Base-by-base conservation (phyloP, 2,329 filamentous ascomycete genomes). In the Diatrype stigma region DNA sequence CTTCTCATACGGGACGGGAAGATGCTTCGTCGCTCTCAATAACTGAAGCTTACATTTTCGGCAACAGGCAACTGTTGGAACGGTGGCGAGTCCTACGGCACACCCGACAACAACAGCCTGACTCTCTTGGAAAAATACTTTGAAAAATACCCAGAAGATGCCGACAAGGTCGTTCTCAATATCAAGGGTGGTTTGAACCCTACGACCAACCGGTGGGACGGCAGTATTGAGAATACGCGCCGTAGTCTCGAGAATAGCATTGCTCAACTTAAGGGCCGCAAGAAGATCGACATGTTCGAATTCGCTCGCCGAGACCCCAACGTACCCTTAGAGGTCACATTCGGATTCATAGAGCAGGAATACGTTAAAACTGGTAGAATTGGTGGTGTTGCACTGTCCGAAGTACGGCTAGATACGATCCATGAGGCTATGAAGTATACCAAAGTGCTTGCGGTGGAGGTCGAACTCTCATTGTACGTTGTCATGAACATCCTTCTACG, bases 161-260 rank as follows among this genome's bases (percentile, higher is more conserved):
- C 77, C 3, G 63, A 71, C 22, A 77, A 79, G 59, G 71, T 81
- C 2, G 68, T 79, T 10, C 64, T 82, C 23, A 74, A 70, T 54
- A 72, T 82, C 57, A 82, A 82, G 60, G 79, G 78, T 7, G 77
- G n/a, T n/a, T n/a, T n/a, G n/a, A n/a, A n/a, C n/a, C n/a, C n/a
- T n/a, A n/a, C n/a, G n/a, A n/a, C n/a, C n/a, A n/a, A n/a, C n/a
- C n/a, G n/a, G n/a, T n/a, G n/a, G n/a, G n/a, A n/a, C n/a, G n/a
- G n/a, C n/a, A n/a, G n/a, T n/a, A n/a, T n/a, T n/a, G n/a, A n/a
- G n/a, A n/a, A n/a, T n/a, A n/a, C n/a, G n/a, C n/a, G n/a, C n/a
- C n/a, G n/a, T n/a, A n/a, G n/a, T n/a, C n/a, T n/a, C 40, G 76
- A 81, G 28, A 72, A 77, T 46, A 75, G 72, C 56, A 59, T 80